Percentiles rank a stretch among this genome's conserved stretches.
Conservation (phyloP, 225 moss, liverwort and hornwort species). For the Rhytidiadelphus loreus region DNA sequence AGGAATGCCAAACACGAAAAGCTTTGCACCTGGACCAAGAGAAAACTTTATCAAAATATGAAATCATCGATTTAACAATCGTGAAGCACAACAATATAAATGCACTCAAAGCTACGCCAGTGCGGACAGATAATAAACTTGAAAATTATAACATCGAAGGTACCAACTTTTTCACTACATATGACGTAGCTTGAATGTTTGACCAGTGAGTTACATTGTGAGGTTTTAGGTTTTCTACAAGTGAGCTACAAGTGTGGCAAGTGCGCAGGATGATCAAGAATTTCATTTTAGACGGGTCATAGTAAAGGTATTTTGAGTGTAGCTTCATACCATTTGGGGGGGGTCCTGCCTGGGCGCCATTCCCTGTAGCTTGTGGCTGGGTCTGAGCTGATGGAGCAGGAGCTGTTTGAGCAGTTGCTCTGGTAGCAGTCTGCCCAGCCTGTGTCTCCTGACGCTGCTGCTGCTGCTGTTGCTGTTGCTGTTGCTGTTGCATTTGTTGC, state of each 20-base stretch:
- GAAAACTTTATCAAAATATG: too few species aligned
- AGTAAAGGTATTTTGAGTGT: neutral
- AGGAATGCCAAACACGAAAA: slow-evolving; percentile 56
- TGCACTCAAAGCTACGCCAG: neutral
- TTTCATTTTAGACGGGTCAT: neutral
- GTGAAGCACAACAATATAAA: neutral
- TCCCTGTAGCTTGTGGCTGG: slow-evolving; percentile 30
- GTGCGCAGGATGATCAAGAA: neutral
- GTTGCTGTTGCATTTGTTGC: neutral
- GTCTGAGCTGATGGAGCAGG: slow-evolving; percentile 12
- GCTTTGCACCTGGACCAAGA: slow-evolving; percentile 27
- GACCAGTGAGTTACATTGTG: neutral
- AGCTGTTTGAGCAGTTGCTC: slow-evolving; percentile 11
- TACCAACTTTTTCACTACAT: neutral
- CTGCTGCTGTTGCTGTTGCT: neutral
- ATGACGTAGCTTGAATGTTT: neutral
- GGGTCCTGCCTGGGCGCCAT: slow-evolving; percentile 8
- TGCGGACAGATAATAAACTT: neutral
- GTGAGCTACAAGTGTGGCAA: too few species aligned
- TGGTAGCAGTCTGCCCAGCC: slow-evolving; percentile 2
- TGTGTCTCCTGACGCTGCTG: slow-evolving; percentile 25
- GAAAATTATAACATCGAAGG: too few species aligned
- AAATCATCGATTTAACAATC: neutral
- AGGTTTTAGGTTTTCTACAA: neutral
- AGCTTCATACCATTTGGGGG: slow-evolving; percentile 19